phyloP scores from a whole-genome alignment of 2,329 filamentous ascomycete species.

The Pseudopithomyces maydicus region DNA sequence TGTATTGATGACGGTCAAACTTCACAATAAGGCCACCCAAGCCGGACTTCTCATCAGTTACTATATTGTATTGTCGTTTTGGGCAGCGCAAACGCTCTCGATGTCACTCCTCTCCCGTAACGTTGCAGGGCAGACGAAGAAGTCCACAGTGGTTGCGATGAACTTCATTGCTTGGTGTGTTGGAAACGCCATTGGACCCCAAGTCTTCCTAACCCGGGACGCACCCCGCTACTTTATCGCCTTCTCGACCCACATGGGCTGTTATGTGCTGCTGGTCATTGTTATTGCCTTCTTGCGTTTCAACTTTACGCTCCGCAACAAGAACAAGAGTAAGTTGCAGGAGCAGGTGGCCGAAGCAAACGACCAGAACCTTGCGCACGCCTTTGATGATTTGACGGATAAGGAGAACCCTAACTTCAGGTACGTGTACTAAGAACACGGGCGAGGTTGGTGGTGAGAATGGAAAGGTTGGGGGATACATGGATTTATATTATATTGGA shows the following conservation, averaged over 20 bases:
- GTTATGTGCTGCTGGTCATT: slow-evolving; percentile 65
- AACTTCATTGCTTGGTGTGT: slow-evolving; percentile 74
- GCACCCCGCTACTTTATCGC: slow-evolving; percentile 71
- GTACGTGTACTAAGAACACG: slow-evolving; percentile 51
- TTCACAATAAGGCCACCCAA: slow-evolving; percentile 62
- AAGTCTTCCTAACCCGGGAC: slow-evolving; percentile 54
- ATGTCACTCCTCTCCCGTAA: slow-evolving; percentile 73
- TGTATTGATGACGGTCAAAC: slow-evolving; percentile 70
- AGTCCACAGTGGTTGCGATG: slow-evolving; percentile 68
- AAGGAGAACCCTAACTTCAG: slow-evolving; percentile 65
- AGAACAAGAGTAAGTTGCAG: slow-evolving; percentile 57
- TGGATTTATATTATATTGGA: not conserved
- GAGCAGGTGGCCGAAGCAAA: slow-evolving; percentile 49
- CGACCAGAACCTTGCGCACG: slow-evolving; percentile 54
- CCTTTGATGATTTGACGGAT: slow-evolving; percentile 69
- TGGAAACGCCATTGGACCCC: slow-evolving; percentile 68
- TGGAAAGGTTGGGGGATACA: not conserved
- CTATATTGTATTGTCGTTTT: slow-evolving; percentile 79
- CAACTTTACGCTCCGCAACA: slow-evolving; percentile 64
- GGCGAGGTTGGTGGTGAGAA: not conserved
- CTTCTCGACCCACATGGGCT: slow-evolving; percentile 71
- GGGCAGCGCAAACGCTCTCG: slow-evolving; percentile 71
- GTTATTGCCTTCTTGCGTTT: slow-evolving; percentile 64
- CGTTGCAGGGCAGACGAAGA: slow-evolving; percentile 75
- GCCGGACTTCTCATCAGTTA: slow-evolving; percentile 73